Conservation (phyloP, 805 yeast species). For the Isabelozyma pseudorhagii region DNA sequence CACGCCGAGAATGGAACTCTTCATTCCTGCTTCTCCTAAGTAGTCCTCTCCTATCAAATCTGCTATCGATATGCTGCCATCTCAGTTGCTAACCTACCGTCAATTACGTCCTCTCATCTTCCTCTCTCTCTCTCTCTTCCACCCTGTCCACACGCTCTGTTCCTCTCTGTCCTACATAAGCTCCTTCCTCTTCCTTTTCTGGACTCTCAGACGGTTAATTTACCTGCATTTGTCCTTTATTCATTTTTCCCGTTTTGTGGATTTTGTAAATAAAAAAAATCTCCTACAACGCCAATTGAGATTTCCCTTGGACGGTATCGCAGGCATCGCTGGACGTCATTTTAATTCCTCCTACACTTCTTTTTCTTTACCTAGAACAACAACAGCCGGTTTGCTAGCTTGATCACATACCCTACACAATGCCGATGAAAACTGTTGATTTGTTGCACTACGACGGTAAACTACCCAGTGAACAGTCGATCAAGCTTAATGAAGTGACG, state of each 20-base stretch:
- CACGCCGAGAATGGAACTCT: no score
- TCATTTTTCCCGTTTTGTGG: not conserved
- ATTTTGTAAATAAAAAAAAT: not conserved
- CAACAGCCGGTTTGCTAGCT: no score
- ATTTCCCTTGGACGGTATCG: not conserved
- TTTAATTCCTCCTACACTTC: not conserved
- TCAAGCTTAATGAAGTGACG: slow-evolving; percentile 36
- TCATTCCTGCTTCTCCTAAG: no score
- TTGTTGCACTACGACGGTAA: slow-evolving; percentile 10
- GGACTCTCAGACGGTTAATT: not conserved
- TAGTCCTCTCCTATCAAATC: no score
- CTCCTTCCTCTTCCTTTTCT: not conserved
- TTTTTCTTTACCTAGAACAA: not conserved
- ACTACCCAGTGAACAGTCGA: slow-evolving; percentile 25
- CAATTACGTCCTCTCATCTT: no score
- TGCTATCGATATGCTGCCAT: no score
- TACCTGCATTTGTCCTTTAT: not conserved
- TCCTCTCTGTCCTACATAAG: not conserved
- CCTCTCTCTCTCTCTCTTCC: no score
- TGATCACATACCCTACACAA: no score
- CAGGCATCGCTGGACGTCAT: not conserved
- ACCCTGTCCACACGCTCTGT: not conserved
- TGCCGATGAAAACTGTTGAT: slow-evolving; percentile 28
- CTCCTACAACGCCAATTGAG: not conserved
- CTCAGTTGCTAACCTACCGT: no score